A percentile compares a stretch with the other conserved stretches of the same genome.
These are phyloP conservation scores for Aquilaria agallochum DNA, from an alignment of 441 rosid genomes.

Conservation along the genomic window DNA sequence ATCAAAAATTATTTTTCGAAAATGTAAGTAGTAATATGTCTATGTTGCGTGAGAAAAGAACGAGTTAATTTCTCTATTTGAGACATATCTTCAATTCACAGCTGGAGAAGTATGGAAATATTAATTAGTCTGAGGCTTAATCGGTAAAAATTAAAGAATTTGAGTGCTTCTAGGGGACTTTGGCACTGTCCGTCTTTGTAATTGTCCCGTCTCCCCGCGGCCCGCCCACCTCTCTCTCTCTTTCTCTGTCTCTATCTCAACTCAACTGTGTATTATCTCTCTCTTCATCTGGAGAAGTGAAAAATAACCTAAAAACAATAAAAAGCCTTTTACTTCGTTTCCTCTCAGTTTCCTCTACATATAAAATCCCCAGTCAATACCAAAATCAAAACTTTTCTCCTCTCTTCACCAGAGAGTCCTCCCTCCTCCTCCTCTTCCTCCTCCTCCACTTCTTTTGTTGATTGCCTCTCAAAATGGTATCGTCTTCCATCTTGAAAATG, in stretches of 20 bases:
- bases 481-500: slow-evolving; percentile 30
- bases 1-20: no score
- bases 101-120: no score
- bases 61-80: no score
- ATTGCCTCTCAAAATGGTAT: not conserved
- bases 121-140: no score
- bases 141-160: no score
- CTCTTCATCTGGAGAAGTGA: slow-evolving; percentile 7
- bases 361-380: not conserved
- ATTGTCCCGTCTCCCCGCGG: slow-evolving; percentile 17
- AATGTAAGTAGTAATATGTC: no score
- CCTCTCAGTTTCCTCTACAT: slow-evolving; percentile 4
- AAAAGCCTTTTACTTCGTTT: slow-evolving; percentile 1
- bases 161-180: no score
- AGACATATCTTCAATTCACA: no score
- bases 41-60: no score
- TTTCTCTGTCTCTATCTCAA: slow-evolving; percentile 8
- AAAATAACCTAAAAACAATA: not conserved
- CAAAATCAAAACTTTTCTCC: slow-evolving; percentile 19
- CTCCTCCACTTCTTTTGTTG: slow-evolving; percentile 8
- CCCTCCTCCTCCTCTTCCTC: slow-evolving; percentile 17
- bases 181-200: no score
- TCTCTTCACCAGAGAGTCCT: not conserved
- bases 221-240: slow-evolving; percentile 4
- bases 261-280: slow-evolving; percentile 4